These are phyloP conservation scores for Amauroascus verrucosus DNA, from an alignment of 2,329 filamentous ascomycete genomes.

Conservation along the genomic window DNA sequence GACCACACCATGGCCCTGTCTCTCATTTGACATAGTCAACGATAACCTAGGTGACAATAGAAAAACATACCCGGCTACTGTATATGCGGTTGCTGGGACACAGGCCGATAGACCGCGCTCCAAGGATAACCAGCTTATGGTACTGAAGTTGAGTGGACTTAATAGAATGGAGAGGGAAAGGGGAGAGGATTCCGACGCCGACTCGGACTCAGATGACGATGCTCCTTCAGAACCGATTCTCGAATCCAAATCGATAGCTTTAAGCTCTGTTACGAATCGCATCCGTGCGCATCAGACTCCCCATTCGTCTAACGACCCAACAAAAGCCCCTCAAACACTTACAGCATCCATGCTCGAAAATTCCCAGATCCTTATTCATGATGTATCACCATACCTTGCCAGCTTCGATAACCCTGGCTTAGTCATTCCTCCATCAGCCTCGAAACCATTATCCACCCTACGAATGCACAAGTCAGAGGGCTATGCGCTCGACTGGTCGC, in stretches of 20 bases:
- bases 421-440: slow-evolving; percentile 67
- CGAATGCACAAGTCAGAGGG: slow-evolving; percentile 88
- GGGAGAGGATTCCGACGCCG: slow-evolving; percentile 59
- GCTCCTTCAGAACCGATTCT: slow-evolving; percentile 74
- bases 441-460: slow-evolving; percentile 78
- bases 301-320: slow-evolving; percentile 51
- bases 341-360: slow-evolving; percentile 91
- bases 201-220: slow-evolving; percentile 61
- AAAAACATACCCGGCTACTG: slow-evolving; percentile 85
- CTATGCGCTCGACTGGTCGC: slow-evolving; percentile 96
- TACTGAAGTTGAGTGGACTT: slow-evolving; percentile 90
- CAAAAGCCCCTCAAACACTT: slow-evolving; percentile 65
- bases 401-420: slow-evolving; percentile 86
- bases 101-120: slow-evolving; percentile 68
- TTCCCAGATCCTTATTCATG: slow-evolving; percentile 79
- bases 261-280: slow-evolving; percentile 82
- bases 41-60: slow-evolving; percentile 81
- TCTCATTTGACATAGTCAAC: slow-evolving; percentile 86
- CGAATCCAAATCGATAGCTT: slow-evolving; percentile 79
- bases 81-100: slow-evolving; percentile 90
- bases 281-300: slow-evolving; percentile 78
- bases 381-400: slow-evolving; percentile 78
- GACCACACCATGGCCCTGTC: slow-evolving; percentile 89
- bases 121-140: slow-evolving; percentile 85
- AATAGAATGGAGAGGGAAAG: slow-evolving; percentile 70